A percentile compares a stretch with the other conserved stretches of the same genome.
Conservation (phyloP, 2,329 filamentous ascomycete genomes). For the Aspergillus arachidicola region DNA sequence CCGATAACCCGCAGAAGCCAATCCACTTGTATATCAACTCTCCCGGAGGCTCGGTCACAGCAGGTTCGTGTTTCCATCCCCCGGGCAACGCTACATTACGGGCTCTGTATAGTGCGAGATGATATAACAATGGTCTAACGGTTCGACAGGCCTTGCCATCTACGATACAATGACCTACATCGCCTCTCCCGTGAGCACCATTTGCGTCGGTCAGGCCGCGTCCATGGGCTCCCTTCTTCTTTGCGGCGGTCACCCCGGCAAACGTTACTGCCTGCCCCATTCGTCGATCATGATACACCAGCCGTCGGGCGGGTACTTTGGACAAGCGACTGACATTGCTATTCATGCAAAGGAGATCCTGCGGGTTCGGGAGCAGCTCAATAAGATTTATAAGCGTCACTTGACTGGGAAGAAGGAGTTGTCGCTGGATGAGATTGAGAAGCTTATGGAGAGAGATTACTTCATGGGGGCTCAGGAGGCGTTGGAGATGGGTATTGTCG, state of each 20-base stretch:
- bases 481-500: slow-evolving; percentile 84
- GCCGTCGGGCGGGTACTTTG: slow-evolving; percentile 74
- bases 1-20: slow-evolving; percentile 89
- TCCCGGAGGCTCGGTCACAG: slow-evolving; percentile 88
- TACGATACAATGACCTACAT: slow-evolving; percentile 99
- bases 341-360: slow-evolving; percentile 98
- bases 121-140: background rate
- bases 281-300: slow-evolving; percentile 97
- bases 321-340: slow-evolving; percentile 77
- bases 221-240: slow-evolving; percentile 92
- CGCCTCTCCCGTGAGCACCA: slow-evolving; percentile 85
- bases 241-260: slow-evolving; percentile 80
- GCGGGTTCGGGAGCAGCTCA: slow-evolving; percentile 79
- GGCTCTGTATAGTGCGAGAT: background rate
- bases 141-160: slow-evolving; percentile 66
- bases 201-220: slow-evolving; percentile 91
- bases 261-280: slow-evolving; percentile 88
- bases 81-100: background rate
- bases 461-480: slow-evolving; percentile 91
- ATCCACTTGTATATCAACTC: slow-evolving; percentile 99
- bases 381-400: slow-evolving; percentile 85
- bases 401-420: slow-evolving; percentile 71
- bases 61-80: slow-evolving; percentile 51
- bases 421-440: slow-evolving; percentile 80
- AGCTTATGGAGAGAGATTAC: slow-evolving; percentile 95